Percentiles rank a stretch among this genome's conserved stretches.
Evolutionary conservation across 371 early-diverging fungal genomes (phyloP).

Genomic region (Rhizomucor pusillus): DNA sequence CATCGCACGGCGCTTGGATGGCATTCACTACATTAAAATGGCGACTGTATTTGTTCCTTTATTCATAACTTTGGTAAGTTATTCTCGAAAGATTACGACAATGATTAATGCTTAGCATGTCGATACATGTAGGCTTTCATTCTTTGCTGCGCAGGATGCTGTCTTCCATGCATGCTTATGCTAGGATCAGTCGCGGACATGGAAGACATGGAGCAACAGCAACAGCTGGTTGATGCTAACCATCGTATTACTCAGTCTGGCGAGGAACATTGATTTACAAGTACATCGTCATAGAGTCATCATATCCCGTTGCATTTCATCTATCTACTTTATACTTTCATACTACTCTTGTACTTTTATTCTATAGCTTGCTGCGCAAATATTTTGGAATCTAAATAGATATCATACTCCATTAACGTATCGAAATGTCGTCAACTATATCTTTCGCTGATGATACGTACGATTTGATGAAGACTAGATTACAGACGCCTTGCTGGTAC

Average conservation of each 20-base stretch:
- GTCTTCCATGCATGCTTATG: constrained; percentile 62
- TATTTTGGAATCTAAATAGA: too few species aligned
- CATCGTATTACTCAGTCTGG: constrained; percentile 23
- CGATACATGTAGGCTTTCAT: constrained; percentile 35
- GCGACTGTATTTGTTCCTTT: constrained; percentile 75
- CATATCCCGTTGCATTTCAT: too few species aligned
- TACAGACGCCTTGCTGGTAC: too few species aligned
- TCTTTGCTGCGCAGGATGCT: constrained; percentile 74
- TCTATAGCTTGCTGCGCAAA: too few species aligned
- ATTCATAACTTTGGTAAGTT: constrained; percentile 65
- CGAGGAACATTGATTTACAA: too few species aligned
- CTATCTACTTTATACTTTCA: too few species aligned
- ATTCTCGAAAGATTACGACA: background rate
- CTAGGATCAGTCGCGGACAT: constrained; percentile 28
- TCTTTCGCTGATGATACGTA: too few species aligned
- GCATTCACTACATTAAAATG: constrained; percentile 44
- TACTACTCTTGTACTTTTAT: too few species aligned
- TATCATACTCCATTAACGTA: too few species aligned
- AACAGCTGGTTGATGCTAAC: constrained; percentile 21
- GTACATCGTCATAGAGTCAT: too few species aligned
- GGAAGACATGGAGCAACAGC: constrained; percentile 24
- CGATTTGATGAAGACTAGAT: too few species aligned
- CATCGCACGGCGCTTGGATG: constrained; percentile 64
- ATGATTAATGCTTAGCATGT: background rate
- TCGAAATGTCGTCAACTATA: too few species aligned